phyloP scores from a whole-genome alignment of 257 asterid genomes.

The Mitragyna speciosa region DNA sequence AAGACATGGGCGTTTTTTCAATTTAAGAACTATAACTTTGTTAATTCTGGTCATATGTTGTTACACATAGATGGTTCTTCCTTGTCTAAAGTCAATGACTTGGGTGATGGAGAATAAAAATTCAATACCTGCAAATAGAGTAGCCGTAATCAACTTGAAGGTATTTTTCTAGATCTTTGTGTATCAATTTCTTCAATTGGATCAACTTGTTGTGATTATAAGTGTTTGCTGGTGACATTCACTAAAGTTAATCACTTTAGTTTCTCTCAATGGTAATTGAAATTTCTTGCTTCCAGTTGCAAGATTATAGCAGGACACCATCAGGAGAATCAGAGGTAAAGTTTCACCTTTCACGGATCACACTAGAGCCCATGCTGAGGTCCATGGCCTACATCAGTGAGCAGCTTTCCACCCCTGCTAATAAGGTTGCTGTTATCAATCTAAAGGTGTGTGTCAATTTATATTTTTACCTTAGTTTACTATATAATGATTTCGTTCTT shows the following conservation, averaged over 20 bases:
- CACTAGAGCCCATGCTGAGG: constrained; percentile 84
- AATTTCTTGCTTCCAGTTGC: constrained; percentile 52
- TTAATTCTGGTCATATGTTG: constrained; percentile 14
- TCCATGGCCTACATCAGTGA: constrained; percentile 91
- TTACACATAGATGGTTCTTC: constrained; percentile 58
- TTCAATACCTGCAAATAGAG: constrained; percentile 58
- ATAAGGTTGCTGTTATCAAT: constrained; percentile 82
- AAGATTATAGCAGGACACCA: constrained; percentile 64
- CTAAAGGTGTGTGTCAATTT: constrained; percentile 56
- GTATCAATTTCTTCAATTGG: neutral
- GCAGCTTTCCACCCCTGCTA: constrained; percentile 76
- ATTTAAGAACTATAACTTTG: constrained; percentile 6
- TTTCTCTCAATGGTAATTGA: constrained; percentile 5
- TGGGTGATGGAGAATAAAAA: constrained; percentile 91
- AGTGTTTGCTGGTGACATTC: constrained; percentile 10
- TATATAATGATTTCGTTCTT: neutral
- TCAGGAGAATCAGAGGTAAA: constrained; percentile 75
- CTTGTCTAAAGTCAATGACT: constrained; percentile 91
- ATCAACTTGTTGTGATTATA: constrained; percentile 9
- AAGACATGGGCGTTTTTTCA: neutral
- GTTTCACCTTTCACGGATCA: constrained; percentile 67
- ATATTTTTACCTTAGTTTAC: neutral
- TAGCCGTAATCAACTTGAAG: constrained; percentile 86
- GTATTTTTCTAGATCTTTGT: constrained; percentile 37
- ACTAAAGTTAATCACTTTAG: neutral